phyloP scores from a whole-genome alignment of 1,139 yeast genomes.

The Debaryomyces singareniensis region DNA sequence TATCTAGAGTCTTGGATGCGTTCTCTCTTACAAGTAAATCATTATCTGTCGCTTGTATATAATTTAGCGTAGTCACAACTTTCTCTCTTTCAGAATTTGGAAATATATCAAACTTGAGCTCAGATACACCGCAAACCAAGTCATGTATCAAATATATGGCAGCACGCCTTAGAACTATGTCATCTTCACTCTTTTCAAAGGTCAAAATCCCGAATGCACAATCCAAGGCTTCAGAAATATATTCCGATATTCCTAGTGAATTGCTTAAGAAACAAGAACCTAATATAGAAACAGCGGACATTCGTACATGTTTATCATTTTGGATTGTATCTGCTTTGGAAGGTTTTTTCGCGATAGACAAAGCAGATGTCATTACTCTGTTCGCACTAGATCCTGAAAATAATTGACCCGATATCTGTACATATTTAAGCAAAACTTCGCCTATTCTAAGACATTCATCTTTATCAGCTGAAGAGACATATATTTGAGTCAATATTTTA shows the following conservation, averaged over 20 bases:
- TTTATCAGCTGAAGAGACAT: slow-evolving; percentile 30
- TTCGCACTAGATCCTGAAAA: slow-evolving; percentile 35
- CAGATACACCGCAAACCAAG: slow-evolving; percentile 42
- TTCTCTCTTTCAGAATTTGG: slow-evolving; percentile 42
- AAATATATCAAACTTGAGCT: slow-evolving; percentile 38
- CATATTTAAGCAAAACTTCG: slow-evolving; percentile 63
- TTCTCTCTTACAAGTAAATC: slow-evolving; percentile 60
- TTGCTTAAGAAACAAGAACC: slow-evolving; percentile 61
- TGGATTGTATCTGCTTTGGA: slow-evolving; percentile 15
- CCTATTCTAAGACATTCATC: slow-evolving; percentile 75
- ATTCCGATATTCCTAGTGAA: slow-evolving; percentile 45
- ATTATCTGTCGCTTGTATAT: slow-evolving; percentile 39
- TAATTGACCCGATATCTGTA: slow-evolving; percentile 44
- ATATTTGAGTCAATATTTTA: slow-evolving; percentile 33
- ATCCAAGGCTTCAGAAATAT: slow-evolving; percentile 57
- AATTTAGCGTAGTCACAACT: slow-evolving; percentile 37
- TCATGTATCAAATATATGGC: slow-evolving; percentile 69
- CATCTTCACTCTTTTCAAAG: slow-evolving; percentile 43
- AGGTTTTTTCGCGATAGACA: slow-evolving; percentile 31
- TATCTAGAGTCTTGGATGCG: slow-evolving; percentile 37
- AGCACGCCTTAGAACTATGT: slow-evolving; percentile 61
- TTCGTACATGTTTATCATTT: slow-evolving; percentile 57
- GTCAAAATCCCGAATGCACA: slow-evolving; percentile 69
- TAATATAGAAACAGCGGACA: slow-evolving; percentile 81
- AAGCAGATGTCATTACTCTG: slow-evolving; percentile 22